Base-by-base conservation (phyloP, 208 protist species). In the Novymonas esmeraldas region DNA sequence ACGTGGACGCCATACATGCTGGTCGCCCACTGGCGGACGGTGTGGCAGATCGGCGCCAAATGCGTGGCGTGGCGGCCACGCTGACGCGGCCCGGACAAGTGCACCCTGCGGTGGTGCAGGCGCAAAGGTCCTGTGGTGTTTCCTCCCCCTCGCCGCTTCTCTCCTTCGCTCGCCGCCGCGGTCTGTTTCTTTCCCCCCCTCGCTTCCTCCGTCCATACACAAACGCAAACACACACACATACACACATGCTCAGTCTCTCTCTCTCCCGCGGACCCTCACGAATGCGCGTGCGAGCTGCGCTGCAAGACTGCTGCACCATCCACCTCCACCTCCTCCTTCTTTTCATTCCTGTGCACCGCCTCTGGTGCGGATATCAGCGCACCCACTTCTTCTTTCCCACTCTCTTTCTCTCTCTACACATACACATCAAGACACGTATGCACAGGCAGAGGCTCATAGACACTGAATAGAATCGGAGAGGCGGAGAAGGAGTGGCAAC, bases 1-100 rank as follows among this genome's bases (percentile, higher is more conserved):
- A 28, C 22, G 41, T 77, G 71, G 71, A 26, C n/a, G 9, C 71
- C 71, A 18, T 70, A 68, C 36, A 11, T 18, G 3, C 3, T 52
- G 2, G 14, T 77, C 3, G 56, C 57, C 14, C 51, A 65, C 46
- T 71, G 49, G 63, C 56, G 51, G 9, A 48, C 73, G 16, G 56
- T 70, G 6, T 26, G 44, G 29, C 38, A 48, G 9, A 6, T 62
- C 31, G 20, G 22, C 42, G 9, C 33, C 54, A 39, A 59, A 10
- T 18, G 10, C 36, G 7, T 59, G 34, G 54, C 34, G 54, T 28
- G 34, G 11, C 34, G 5, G 33, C 20, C n/a, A n/a, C n/a, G n/a
- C n/a, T n/a, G n/a, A n/a, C n/a, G n/a, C n/a, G n/a, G n/a, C n/a
- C n/a, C n/a, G n/a, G n/a, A n/a, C 36, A 44, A 33, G 22, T 28